These are phyloP conservation scores for Tilletiopsis washingtonensis DNA, from an alignment of 1,284 basidiomycete genomes.

Conservation along the genomic window DNA sequence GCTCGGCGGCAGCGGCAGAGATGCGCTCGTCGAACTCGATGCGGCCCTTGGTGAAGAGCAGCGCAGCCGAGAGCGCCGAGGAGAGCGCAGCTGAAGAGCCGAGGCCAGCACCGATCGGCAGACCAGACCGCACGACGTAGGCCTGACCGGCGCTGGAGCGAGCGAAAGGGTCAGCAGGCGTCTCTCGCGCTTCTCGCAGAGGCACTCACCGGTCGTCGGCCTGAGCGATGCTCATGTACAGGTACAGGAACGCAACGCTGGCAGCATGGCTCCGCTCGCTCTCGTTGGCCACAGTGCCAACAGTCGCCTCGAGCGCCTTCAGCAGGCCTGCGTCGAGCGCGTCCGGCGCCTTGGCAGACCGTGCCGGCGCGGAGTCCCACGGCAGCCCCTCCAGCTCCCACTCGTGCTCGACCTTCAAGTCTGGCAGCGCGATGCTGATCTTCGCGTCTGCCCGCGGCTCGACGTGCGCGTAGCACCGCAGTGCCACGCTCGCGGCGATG, in stretches of 20 bases:
- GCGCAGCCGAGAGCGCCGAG: constrained; percentile 69
- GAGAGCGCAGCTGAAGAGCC: constrained; percentile 96
- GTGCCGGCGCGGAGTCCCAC: constrained; percentile 60
- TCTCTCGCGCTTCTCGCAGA: constrained; percentile 6
- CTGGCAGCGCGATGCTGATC: constrained; percentile 69
- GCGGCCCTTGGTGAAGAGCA: constrained; percentile 55
- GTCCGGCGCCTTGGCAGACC: constrained; percentile 52
- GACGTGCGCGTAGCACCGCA: constrained; percentile 84
- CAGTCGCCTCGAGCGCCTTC: constrained; percentile 25
- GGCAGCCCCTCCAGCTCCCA: constrained; percentile 76
- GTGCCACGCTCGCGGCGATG: constrained; percentile 85
- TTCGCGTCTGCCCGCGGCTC: constrained; percentile 67
- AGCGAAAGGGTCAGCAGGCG: constrained; percentile 1
- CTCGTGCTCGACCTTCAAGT: constrained; percentile 70
- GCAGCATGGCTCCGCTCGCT: constrained; percentile 54
- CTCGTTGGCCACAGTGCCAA: constrained; percentile 15
- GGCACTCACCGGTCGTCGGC: constrained; percentile 52
- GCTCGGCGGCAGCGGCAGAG: constrained; percentile 55
- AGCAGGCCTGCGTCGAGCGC: constrained; percentile 31
- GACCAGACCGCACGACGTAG: constrained; percentile 76
- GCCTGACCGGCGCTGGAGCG: constrained; percentile 61
- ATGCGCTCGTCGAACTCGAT: constrained; percentile 53
- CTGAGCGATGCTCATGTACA: constrained; percentile 73
- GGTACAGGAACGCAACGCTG: constrained; percentile 78
- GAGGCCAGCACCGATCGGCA: constrained; percentile 96